Conservation (phyloP, 2,329 filamentous ascomycete genomes). For the Cercospora brassicicola region DNA sequence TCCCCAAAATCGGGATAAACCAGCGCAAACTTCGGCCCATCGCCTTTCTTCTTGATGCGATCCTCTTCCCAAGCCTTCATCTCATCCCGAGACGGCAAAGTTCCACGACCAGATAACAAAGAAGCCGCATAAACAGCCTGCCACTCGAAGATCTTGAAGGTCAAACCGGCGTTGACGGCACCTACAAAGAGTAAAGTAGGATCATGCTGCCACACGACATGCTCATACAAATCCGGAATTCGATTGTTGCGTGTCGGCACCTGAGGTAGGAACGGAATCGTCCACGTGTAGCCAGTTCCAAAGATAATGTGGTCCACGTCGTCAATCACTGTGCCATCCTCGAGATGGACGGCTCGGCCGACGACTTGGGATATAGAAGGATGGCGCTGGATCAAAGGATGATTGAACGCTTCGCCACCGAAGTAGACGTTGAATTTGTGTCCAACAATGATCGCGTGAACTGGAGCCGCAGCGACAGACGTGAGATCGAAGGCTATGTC, state of each 20-base stretch:
- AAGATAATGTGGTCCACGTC: slow-evolving; percentile 65
- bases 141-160: slow-evolving; percentile 70
- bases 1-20: slow-evolving; percentile 64
- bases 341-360: slow-evolving; percentile 55
- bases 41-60: slow-evolving; percentile 55
- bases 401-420: slow-evolving; percentile 60
- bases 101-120: slow-evolving; percentile 56
- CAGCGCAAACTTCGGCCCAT: slow-evolving; percentile 58
- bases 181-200: slow-evolving; percentile 60
- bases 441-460: slow-evolving; percentile 58
- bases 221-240: slow-evolving; percentile 58
- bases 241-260: slow-evolving; percentile 57
- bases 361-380: slow-evolving; percentile 48
- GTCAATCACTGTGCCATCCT: slow-evolving; percentile 54
- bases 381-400: slow-evolving; percentile 53
- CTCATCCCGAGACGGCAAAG: slow-evolving; percentile 51
- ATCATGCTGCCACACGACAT: slow-evolving; percentile 58
- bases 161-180: slow-evolving; percentile 58
- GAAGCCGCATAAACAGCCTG: slow-evolving; percentile 64
- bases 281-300: slow-evolving; percentile 67
- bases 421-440: slow-evolving; percentile 57
- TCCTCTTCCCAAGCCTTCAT: slow-evolving; percentile 60
- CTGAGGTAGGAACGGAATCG: slow-evolving; percentile 59
- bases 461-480: slow-evolving; percentile 48
- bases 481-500: slow-evolving; percentile 61